Evolutionary conservation across 2,329 filamentous ascomycete species (phyloP), one percentile per base, ranked within the genome.

Genomic region (Fusarium chlamydosporum): DNA sequence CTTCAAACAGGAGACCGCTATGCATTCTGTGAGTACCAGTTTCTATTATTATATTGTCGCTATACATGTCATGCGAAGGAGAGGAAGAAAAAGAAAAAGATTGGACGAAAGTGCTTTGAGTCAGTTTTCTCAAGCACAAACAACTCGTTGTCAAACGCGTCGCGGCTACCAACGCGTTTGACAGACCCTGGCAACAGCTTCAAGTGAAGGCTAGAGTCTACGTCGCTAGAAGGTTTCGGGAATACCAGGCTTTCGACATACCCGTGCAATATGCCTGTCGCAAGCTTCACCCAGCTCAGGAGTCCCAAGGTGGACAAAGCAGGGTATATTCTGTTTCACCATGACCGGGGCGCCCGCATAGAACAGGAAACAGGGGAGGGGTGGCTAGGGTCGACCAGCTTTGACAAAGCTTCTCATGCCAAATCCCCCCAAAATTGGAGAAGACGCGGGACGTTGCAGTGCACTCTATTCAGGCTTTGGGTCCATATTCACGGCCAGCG

Each of bases 291-390:
- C 81, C 76, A 73, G 77, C 79, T 77, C 77, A 78, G 78, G 79
- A 81, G 43, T 78, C 79, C 74, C 76, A 69, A 74, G 64, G 75
- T 75, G 77, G 82, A 79, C 81, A 82, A 82, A 81, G 72, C 82
- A 85, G 81, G 83, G 82, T 80, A 78, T 70, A 72, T 79, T 75
- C 77, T 82, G 84, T 86, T 86, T 86, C 84, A 86, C 81, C 79
- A 74, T 74, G 78, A 77, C 79, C 77, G 76, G 82, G 81, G 77
- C 73, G 67, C 71, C 74, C 72, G 73, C 76, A 75, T 69, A 58
- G 56, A 23, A 23, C 23, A 23, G 23, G 23, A 23, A 56, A 68
- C 65, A 74, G 61, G 73, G 73, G 65, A 65, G 67, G 64, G 64
- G 72, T 59, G 56, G 38, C 26, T 12, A 56, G 71, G n/a, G 23